Evolutionary conservation across 345 rosid species (phyloP).

Genomic region (sweet orange (Citrus sinensis)): DNA sequence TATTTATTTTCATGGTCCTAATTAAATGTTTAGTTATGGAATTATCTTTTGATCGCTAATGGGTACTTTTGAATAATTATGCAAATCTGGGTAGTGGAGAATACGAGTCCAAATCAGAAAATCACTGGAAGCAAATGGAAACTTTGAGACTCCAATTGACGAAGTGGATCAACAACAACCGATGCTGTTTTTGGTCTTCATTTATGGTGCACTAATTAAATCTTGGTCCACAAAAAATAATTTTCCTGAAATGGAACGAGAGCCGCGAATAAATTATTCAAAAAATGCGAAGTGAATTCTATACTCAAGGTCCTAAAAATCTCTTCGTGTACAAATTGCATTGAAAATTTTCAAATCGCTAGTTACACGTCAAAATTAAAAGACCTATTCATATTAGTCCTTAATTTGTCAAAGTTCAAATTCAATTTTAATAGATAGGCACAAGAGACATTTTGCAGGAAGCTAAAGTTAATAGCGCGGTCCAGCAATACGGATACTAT

Average conservation of each 20-base stretch:
- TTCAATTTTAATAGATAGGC: slow-evolving; percentile 3
- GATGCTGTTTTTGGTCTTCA: neutral
- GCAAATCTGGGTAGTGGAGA: neutral
- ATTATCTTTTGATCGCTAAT: neutral
- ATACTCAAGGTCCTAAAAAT: no score
- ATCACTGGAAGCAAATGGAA: neutral
- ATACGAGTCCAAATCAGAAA: neutral
- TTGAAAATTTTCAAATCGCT: no score
- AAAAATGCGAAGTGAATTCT: neutral
- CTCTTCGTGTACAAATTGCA: no score
- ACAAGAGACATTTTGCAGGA: neutral
- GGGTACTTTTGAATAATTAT: neutral
- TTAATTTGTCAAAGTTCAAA: neutral
- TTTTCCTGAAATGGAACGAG: neutral
- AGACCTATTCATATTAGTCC: neutral
- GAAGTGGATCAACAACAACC: neutral
- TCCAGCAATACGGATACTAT: neutral
- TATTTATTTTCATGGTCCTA: neutral
- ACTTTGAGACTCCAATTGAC: slow-evolving; percentile 3
- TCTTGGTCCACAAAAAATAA: slow-evolving; percentile 13
- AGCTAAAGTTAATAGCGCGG: neutral
- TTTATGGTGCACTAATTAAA: neutral
- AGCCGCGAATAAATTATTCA: neutral
- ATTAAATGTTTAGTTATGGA: neutral
- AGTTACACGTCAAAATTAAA: neutral